These are phyloP conservation scores for Plasmodium gonderi DNA, from an alignment of 169 alveolate genomes.

Conservation along the genomic window DNA sequence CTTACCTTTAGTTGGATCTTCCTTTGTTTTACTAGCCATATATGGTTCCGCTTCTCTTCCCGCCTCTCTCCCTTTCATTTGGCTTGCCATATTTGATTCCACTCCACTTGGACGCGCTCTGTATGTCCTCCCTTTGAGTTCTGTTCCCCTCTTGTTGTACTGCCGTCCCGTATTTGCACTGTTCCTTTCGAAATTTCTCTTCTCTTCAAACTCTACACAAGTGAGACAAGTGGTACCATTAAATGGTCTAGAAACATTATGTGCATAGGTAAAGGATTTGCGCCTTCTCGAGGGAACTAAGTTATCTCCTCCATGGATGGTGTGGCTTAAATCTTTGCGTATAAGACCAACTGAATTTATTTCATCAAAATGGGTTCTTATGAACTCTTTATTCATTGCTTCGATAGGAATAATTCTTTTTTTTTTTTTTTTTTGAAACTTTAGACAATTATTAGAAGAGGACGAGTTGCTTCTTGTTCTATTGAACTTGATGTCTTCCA, in stretches of 20 bases:
- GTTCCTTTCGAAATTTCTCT: neutral
- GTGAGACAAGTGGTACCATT: neutral
- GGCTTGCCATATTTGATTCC: no score
- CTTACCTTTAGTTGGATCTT: neutral
- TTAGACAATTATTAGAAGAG: neutral
- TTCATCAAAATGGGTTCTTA: neutral
- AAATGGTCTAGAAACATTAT: conserved; percentile 9
- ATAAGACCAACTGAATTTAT: neutral
- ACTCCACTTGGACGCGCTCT: no score
- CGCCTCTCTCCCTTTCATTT: no score
- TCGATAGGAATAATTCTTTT: neutral
- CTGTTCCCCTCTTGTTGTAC: neutral
- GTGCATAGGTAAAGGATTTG: conserved; percentile 9
- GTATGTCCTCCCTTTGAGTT: neutral
- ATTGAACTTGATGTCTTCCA: neutral
- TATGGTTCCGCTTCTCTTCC: no score
- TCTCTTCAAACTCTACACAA: neutral
- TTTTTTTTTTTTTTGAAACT: neutral
- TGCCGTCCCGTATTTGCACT: neutral
- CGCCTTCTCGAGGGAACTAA: neutral
- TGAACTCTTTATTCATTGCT: neutral
- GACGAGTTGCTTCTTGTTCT: neutral
- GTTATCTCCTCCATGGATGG: neutral
- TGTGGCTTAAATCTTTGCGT: neutral
- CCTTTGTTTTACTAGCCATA: neutral